Percentiles rank a stretch among this genome's conserved stretches.
phyloP scores from a whole-genome alignment of 225 moss, liverwort and hornwort species.

The Rhytidiadelphus loreus region DNA sequence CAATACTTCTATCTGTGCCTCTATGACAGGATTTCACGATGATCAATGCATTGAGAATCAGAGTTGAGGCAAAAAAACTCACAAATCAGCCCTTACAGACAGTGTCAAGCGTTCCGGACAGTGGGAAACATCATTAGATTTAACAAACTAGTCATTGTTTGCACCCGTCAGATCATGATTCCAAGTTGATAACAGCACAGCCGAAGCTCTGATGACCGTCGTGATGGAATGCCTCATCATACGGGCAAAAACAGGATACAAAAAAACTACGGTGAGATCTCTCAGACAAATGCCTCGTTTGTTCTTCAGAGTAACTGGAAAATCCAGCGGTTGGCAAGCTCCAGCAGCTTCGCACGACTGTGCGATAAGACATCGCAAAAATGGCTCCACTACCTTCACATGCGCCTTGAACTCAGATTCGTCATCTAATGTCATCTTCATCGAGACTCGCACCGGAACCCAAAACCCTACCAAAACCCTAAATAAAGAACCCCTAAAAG shows the following conservation, averaged over 20 bases:
- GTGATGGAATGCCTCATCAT: conserved; percentile 50
- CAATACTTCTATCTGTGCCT: neutral
- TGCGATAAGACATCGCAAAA: neutral
- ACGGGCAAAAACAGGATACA: neutral
- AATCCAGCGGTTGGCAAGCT: neutral
- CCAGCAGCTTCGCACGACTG: neutral
- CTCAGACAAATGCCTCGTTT: conserved; percentile 27
- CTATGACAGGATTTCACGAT: neutral
- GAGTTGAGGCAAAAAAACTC: neutral
- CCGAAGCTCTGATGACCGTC: conserved; percentile 50
- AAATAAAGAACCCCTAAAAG: too few relatives aligned
- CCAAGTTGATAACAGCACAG: conserved; percentile 27
- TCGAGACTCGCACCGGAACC: neutral
- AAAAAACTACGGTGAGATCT: neutral
- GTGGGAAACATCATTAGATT: too few relatives aligned
- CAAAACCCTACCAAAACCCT: neutral
- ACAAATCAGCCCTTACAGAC: too few relatives aligned
- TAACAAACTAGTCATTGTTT: too few relatives aligned
- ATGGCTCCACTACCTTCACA: neutral
- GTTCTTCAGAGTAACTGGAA: neutral
- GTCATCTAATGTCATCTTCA: conserved; percentile 14
- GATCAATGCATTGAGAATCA: neutral
- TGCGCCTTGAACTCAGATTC: conserved; percentile 18
- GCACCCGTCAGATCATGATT: conserved; percentile 25
- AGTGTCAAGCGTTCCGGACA: too few relatives aligned